Evolutionary conservation across 352 stramenopile genomes (phyloP).

Genomic region (Phytophthora cactorum): DNA sequence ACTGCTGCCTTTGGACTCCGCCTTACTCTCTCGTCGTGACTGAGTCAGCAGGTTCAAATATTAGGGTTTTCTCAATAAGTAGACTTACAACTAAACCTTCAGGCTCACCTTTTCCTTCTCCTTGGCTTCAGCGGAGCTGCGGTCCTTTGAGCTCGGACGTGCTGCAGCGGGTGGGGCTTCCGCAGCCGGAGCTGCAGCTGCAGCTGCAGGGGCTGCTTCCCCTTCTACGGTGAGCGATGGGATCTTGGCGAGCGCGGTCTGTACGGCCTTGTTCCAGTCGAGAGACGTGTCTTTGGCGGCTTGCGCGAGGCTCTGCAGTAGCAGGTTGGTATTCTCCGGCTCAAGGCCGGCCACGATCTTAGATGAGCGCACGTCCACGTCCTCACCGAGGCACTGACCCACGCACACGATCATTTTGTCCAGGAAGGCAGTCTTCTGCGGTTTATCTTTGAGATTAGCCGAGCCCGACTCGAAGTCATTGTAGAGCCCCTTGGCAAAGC

Average conservation of each 20-base stretch:
- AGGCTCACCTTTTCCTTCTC: conserved; percentile 51
- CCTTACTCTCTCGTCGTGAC: conserved; percentile 41
- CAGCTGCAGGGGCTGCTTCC: conserved; percentile 26
- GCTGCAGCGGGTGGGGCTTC: conserved; percentile 24
- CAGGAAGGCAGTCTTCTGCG: conserved; percentile 85
- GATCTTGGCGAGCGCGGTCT: conserved; percentile 67
- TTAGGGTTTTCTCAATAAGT: not conserved
- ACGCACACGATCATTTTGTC: conserved; percentile 90
- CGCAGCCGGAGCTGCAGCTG: conserved; percentile 16
- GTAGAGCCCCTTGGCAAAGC: conserved; percentile 89
- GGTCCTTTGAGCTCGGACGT: conserved; percentile 55
- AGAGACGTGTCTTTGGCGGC: conserved; percentile 63
- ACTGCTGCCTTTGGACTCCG: conserved; percentile 32
- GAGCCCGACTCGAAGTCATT: conserved; percentile 81
- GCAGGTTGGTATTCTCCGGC: conserved; percentile 84
- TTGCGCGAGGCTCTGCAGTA: conserved; percentile 73
- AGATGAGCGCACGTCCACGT: conserved; percentile 76
- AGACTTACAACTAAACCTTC: not conserved
- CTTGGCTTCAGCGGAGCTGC: conserved; percentile 62
- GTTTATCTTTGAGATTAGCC: conserved; percentile 87
- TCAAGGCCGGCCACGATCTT: conserved; percentile 90
- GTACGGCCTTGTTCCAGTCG: conserved; percentile 71
- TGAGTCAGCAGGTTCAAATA: conserved; percentile 6
- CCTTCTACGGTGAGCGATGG: conserved; percentile 68
- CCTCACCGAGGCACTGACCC: conserved; percentile 59